A percentile compares a stretch with the other conserved stretches of the same genome.
These are phyloP conservation scores for Babesia microti DNA, from an alignment of 169 alveolate species.

Conservation along the genomic window DNA sequence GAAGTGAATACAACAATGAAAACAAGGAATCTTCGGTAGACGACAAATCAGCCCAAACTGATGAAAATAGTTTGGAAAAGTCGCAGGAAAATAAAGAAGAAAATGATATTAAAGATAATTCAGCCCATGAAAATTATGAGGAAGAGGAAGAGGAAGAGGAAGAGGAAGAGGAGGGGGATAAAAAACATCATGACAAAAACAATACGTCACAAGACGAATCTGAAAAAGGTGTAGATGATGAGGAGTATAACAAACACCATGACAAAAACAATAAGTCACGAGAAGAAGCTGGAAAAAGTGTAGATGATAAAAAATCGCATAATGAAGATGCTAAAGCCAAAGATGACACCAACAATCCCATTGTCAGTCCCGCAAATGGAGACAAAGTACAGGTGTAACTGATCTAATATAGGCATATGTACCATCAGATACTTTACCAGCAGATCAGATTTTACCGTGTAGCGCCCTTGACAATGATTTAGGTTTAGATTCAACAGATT, in stretches of 20 bases:
- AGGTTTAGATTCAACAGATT: no score
- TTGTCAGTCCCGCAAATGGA: no score
- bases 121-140: not conserved
- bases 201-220: slow-evolving; percentile 3
- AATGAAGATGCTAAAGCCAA: not conserved
- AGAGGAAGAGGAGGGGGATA: not conserved
- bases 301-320: slow-evolving; percentile 5
- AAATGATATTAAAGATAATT: slow-evolving; percentile 12
- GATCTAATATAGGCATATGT: no score
- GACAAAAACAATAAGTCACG: slow-evolving; percentile 1
- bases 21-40: slow-evolving; percentile 1
- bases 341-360: no score
- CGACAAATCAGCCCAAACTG: slow-evolving; percentile 1
- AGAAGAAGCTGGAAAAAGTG: not conserved
- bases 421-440: no score
- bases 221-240: slow-evolving; percentile 14
- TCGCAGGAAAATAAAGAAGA: not conserved
- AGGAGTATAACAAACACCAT: slow-evolving; percentile 1
- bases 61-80: not conserved
- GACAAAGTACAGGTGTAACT: no score
- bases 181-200: slow-evolving; percentile 1
- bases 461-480: no score
- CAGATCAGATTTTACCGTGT: no score
- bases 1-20: slow-evolving; percentile 2
- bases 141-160: slow-evolving; percentile 7